phyloP scores from a whole-genome alignment of 768 basidiomycete genomes.

The Lactarius deliciosus region DNA sequence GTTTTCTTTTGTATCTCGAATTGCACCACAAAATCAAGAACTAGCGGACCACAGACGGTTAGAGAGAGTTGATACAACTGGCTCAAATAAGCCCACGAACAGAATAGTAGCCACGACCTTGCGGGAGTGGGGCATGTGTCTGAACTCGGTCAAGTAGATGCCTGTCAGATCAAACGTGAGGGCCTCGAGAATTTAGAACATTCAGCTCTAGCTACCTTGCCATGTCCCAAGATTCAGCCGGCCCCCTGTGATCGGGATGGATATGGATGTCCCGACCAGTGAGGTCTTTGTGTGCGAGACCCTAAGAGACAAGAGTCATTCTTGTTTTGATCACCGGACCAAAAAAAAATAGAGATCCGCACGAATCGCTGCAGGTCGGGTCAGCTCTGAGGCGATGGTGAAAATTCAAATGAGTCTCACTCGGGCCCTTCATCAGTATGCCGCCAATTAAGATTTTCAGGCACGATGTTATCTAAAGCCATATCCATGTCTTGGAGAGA shows the following conservation, averaged over 20 bases:
- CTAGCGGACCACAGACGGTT: not conserved
- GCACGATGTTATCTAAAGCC: slow-evolving; percentile 87
- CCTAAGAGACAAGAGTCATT: slow-evolving; percentile 39
- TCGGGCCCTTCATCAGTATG: slow-evolving; percentile 94
- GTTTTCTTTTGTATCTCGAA: not conserved
- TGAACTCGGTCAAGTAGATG: slow-evolving; percentile 86
- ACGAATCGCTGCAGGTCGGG: slow-evolving; percentile 20
- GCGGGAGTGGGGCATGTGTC: slow-evolving; percentile 63
- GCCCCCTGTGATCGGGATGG: slow-evolving; percentile 80
- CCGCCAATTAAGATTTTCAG: slow-evolving; percentile 75
- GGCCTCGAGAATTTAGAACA: not conserved
- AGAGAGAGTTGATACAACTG: slow-evolving; percentile 5
- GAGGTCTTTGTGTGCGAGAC: slow-evolving; percentile 92
- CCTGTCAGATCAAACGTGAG: slow-evolving; percentile 41
- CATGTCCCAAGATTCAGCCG: slow-evolving; percentile 83
- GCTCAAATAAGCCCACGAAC: slow-evolving; percentile 41
- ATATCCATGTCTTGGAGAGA: slow-evolving; percentile 80
- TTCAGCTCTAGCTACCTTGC: slow-evolving; percentile 62
- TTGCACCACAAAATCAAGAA: slow-evolving; percentile 4
- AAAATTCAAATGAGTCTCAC: slow-evolving; percentile 43
- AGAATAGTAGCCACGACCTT: slow-evolving; percentile 79
- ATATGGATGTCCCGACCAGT: slow-evolving; percentile 78
- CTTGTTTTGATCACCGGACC: not conserved
- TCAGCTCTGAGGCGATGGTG: not conserved
- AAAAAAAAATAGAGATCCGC: slow-evolving; percentile 9